Evolutionary conservation across 2,329 filamentous ascomycete genomes (phyloP).

Genomic region (Colletotrichum coccodes): DNA sequence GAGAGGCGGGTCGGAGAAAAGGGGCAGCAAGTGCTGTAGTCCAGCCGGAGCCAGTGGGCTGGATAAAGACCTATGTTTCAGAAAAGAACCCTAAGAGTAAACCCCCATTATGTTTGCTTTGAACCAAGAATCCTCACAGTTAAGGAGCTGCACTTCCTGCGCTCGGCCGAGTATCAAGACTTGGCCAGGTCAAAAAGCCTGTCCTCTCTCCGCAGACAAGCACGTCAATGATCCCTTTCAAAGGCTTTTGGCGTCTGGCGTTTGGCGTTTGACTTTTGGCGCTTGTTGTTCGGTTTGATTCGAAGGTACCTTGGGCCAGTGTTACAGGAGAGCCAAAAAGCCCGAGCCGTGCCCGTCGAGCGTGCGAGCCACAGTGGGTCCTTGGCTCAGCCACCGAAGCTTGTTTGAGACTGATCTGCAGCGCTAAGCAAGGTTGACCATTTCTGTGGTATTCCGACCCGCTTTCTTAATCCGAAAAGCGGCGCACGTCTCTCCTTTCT

Average conservation of each 20-base stretch:
- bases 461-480: not conserved
- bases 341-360: not conserved
- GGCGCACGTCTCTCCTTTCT: not conserved
- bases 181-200: not conserved
- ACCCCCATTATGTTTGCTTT: not conserved
- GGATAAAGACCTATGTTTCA: no score
- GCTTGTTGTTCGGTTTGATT: not conserved
- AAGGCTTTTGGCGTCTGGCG: not conserved
- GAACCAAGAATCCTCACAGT: not conserved
- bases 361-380: not conserved
- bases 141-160: not conserved
- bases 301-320: not conserved
- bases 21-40: no score
- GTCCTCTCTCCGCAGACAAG: not conserved
- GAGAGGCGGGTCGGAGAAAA: no score
- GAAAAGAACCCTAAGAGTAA: not conserved
- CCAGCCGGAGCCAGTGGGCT: no score
- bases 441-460: not conserved
- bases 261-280: not conserved
- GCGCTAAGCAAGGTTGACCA: not conserved
- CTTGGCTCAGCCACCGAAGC: not conserved
- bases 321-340: slow-evolving; percentile 18
- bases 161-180: not conserved
- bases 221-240: not conserved
- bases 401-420: not conserved